Percentiles rank a stretch among this genome's conserved stretches.
Evolutionary conservation across 257 asterid species (phyloP).

Genomic region (Fraxinus anomala): DNA sequence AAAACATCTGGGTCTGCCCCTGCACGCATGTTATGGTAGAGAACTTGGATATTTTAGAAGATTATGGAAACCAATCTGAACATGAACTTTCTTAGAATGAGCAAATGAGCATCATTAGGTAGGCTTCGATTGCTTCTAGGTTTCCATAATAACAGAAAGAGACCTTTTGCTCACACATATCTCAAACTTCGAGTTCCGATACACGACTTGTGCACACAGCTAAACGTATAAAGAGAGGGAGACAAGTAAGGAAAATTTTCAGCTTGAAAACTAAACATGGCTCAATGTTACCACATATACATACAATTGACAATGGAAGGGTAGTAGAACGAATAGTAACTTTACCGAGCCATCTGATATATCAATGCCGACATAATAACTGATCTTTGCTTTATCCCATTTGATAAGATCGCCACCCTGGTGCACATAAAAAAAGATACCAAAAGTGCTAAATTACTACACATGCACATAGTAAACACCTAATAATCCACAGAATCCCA

Average conservation of each 20-base stretch:
- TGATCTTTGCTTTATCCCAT: slow-evolving; percentile 98
- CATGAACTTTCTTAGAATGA: neutral
- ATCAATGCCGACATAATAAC: slow-evolving; percentile 91
- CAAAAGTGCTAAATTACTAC: slow-evolving; percentile 10
- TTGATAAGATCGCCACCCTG: slow-evolving; percentile 98
- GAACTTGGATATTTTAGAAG: neutral
- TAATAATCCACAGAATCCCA: slow-evolving; percentile 15
- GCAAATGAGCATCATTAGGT: neutral
- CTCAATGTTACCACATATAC: no score
- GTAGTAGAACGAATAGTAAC: neutral
- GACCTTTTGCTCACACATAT: neutral
- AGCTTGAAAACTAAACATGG: neutral
- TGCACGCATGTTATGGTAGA: neutral
- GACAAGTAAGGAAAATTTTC: neutral
- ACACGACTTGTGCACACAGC: neutral
- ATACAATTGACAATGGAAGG: neutral
- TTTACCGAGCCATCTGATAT: slow-evolving; percentile 96
- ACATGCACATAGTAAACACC: slow-evolving; percentile 2
- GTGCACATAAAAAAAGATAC: slow-evolving; percentile 27
- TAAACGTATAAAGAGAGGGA: neutral
- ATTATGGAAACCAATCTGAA: neutral
- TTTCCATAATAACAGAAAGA: neutral
- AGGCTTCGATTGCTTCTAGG: neutral
- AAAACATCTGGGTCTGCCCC: no score
- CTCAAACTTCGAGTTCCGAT: neutral